Evolutionary conservation across 2,329 filamentous ascomycete species (phyloP), one percentile per base, ranked within the genome.

Genomic region (Sporothrix brasiliensis): DNA sequence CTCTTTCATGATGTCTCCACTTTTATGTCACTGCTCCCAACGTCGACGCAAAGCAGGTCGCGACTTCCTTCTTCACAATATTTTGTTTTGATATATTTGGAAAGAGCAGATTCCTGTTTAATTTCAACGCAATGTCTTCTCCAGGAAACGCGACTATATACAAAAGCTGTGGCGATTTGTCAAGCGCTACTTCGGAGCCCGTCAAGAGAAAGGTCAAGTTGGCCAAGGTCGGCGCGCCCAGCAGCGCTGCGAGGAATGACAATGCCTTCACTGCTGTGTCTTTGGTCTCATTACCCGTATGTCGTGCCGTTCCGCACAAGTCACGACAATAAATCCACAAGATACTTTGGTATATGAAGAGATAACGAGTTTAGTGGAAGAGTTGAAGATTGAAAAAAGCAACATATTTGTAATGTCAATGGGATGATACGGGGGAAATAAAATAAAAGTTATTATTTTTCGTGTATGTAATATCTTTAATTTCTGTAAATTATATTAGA

Each of bases 141-240:
- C 0, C 13, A 27, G 7, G 0, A 11, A 7, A 13, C 16, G 14
- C 19, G 41, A 4, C 41, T 47, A 49, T 19, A 3, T 16, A 19
- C 14, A 5, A 49, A 16, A 41, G 67, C 24, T 68, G 67, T 14
- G 67, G 67, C 53, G 52, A 50, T 16, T 74, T 72, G 63, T 81
- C 85, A 67, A 87, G 72, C 19, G 82, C 77, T 1, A 75, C 77
- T 27, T 79, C 75, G 1, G 80, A 76, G 0, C 85, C 85, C 0
- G 79, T 83, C 71, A 87, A 76, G 2, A 78, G 81, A 72, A 87
- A 85, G 27, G 80, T 80, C 56, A 81, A 73, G 49, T 73, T 77
- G 0, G 80, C 78, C 63, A 80, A 74, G 1, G 80, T 79, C 66
- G 81, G 80, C 69, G 80, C 77, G 75, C 87, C 85, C 10, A 87